Evolutionary conservation across 129 eudicot genomes (phyloP).

Genomic region (Centella asiatica): DNA sequence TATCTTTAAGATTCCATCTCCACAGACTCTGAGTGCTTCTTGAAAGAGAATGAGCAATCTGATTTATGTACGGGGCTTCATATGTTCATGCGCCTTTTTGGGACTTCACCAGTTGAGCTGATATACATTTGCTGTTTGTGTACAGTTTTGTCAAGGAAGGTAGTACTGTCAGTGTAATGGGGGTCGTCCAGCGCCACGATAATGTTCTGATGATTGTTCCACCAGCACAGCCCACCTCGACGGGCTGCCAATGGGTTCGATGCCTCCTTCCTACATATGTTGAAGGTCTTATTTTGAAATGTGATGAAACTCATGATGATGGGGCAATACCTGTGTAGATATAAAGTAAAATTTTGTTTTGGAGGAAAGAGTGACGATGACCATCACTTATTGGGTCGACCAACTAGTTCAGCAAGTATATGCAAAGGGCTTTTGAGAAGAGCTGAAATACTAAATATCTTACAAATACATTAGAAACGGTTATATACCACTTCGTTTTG

Average conservation of each 20-base stretch:
- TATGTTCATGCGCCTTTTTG: not conserved
- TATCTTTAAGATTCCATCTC: too few relatives aligned
- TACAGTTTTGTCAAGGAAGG: conserved; percentile 95
- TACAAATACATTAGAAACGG: not conserved
- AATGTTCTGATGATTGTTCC: conserved; percentile 90
- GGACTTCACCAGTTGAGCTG: not conserved
- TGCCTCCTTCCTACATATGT: conserved; percentile 83
- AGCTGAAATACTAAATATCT: not conserved
- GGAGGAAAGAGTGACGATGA: not conserved
- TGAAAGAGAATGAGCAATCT: not conserved
- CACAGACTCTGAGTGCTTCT: not conserved
- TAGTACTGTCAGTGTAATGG: conserved; percentile 93
- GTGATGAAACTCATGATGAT: conserved; percentile 68
- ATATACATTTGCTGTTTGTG: conserved; percentile 1
- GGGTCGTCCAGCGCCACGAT: conserved; percentile 74
- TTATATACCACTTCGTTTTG: conserved; percentile 6
- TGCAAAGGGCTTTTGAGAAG: conserved; percentile 13
- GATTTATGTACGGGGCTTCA: not conserved
- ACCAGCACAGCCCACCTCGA: conserved; percentile 69
- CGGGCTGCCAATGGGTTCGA: conserved; percentile 75
- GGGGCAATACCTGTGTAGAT: conserved; percentile 81
- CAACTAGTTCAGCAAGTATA: conserved; percentile 6
- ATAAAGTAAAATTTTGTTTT: not conserved
- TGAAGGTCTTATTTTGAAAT: conserved; percentile 81
- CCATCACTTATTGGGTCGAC: not conserved